phyloP scores from a whole-genome alignment of 371 early-diverging fungal species.

The Mortierella sp. region DNA sequence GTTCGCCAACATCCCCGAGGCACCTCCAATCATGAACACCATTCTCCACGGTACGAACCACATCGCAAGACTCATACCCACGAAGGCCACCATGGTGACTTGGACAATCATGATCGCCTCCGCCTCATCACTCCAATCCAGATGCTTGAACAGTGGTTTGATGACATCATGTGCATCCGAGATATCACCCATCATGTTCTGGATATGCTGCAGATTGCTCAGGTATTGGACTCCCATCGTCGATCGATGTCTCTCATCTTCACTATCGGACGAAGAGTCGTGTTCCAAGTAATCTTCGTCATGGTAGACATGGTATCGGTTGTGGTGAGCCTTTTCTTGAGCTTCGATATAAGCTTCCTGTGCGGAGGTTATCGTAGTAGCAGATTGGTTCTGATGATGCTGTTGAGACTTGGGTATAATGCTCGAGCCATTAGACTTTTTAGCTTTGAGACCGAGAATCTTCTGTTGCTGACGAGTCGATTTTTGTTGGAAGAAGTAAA shows the following conservation, averaged over 20 bases:
- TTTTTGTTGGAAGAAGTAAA: slow-evolving; percentile 53
- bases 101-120: slow-evolving; percentile 49
- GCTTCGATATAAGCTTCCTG: slow-evolving; percentile 30
- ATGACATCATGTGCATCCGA: slow-evolving; percentile 55
- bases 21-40: slow-evolving; percentile 52
- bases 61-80: slow-evolving; percentile 29
- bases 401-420: background rate
- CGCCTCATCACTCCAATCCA: slow-evolving; percentile 57
- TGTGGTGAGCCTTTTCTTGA: slow-evolving; percentile 29
- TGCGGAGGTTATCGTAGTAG: background rate
- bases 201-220: slow-evolving; percentile 58
- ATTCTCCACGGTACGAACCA: slow-evolving; percentile 56
- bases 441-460: slow-evolving; percentile 29
- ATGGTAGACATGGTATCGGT: slow-evolving; percentile 36
- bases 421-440: background rate
- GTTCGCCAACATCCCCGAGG: slow-evolving; percentile 44
- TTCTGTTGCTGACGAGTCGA: slow-evolving; percentile 34
- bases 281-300: slow-evolving; percentile 37
- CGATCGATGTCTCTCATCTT: slow-evolving; percentile 27
- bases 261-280: slow-evolving; percentile 21
- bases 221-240: slow-evolving; percentile 44
- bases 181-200: slow-evolving; percentile 58
- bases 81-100: slow-evolving; percentile 26
- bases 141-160: slow-evolving; percentile 42
- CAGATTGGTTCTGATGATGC: slow-evolving; percentile 4